Percentiles rank a stretch among this genome's conserved stretches.
phyloP scores from a whole-genome alignment of 352 stramenopile genomes.

The Sclerospora graminicola region DNA sequence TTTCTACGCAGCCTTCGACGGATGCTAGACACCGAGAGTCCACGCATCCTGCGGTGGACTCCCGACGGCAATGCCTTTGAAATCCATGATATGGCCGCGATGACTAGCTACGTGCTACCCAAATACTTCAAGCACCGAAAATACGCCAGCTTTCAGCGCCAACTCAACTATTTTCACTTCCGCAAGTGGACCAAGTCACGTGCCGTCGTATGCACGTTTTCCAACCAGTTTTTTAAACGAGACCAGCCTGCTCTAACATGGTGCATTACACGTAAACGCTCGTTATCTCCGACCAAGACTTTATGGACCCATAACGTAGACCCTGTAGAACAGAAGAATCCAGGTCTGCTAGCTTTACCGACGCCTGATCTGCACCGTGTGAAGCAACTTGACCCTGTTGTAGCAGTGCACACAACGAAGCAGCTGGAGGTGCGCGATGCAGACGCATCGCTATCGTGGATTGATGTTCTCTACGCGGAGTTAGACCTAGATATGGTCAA shows the following conservation, averaged over 20 bases:
- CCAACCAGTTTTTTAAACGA: constrained; percentile 69
- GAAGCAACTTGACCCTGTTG: constrained; percentile 11
- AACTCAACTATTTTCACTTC: constrained; percentile 95
- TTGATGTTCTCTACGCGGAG: constrained; percentile 58
- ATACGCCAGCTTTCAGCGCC: constrained; percentile 92
- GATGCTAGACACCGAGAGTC: constrained; percentile 72
- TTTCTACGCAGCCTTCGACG: constrained; percentile 80
- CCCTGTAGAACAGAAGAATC: too few species aligned
- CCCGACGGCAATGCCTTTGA: constrained; percentile 69
- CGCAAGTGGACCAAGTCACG: constrained; percentile 83
- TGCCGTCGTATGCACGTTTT: constrained; percentile 66
- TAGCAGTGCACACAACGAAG: constrained; percentile 3
- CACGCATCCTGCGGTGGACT: constrained; percentile 74
- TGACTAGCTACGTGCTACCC: constrained; percentile 86
- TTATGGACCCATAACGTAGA: background rate
- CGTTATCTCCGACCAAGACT: constrained; percentile 11
- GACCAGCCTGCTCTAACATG: constrained; percentile 58
- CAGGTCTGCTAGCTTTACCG: constrained; percentile 1
- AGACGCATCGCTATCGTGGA: constrained; percentile 34
- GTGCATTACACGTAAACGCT: constrained; percentile 53
- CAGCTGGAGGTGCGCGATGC: constrained; percentile 15
- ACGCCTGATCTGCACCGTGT: constrained; percentile 1
- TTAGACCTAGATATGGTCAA: constrained; percentile 27
- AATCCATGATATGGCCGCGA: constrained; percentile 74
- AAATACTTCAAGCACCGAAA: constrained; percentile 95